Base-by-base conservation (phyloP, 2,329 filamentous ascomycete species). In the Scolecobasidium constrictum region DNA sequence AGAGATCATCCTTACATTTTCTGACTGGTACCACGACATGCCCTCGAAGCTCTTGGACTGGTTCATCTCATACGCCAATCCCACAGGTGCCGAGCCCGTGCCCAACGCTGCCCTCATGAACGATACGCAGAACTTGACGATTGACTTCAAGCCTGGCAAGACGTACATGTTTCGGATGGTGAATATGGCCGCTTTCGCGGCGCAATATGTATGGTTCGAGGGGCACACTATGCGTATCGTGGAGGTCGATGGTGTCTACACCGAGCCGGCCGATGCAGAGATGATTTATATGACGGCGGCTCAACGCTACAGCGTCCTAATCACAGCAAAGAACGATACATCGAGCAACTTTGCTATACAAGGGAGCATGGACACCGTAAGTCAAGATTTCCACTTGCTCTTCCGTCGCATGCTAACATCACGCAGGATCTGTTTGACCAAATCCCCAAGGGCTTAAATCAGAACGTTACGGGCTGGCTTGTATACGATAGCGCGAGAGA, bases 191-290 rank as follows among this genome's bases (percentile, higher is more conserved):
- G 79, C 77, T 0, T 83, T 84, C 53, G 79, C 80, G 2, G 77
- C 78, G 53, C 82, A 86, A 48, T 81, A 86, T 53, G 69, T 86
- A 20, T 77, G 76, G 53, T 67, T 86, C 36, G 82, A 86, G 49
- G 73, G 75, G 39, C 82, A 86, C 50, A 65, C 63, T 9, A 77
- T 83, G 56, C 65, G 64, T 23, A 63, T 86, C 36, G 76, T 81
- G 7, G 82, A 86, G 55, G 77, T 83, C 0, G 82, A 86, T 52
- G 82, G 81, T 13, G 76, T 79, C 2, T 73, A 76, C 26, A 73
- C 83, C 1, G 68, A 77, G 45, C 77, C 81, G 0, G 62, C 65
- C 4, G 64, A 73, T 1, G 71, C 78, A 5, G 67, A 73, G 23
- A 72, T 76, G 47, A 60, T 86, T 42, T 78, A 82, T 47, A 64